A percentile compares a stretch with the other conserved stretches of the same genome.
These are phyloP conservation scores for Oryza punctata DNA, from an alignment of 176 grass and related monocot genomes.

Conservation along the genomic window DNA sequence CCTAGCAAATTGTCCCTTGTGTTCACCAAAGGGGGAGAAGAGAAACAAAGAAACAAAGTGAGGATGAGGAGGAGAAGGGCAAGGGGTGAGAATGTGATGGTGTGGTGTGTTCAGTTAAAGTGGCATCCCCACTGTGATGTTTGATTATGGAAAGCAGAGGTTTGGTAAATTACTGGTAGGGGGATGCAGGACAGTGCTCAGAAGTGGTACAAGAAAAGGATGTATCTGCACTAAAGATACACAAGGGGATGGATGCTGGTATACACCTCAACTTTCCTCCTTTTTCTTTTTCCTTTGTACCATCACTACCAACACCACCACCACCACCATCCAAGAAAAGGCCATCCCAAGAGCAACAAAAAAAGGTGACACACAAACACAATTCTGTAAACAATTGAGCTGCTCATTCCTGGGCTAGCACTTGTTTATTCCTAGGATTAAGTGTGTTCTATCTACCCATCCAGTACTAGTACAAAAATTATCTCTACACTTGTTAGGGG, in stretches of 20 bases:
- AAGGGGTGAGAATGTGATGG: constrained; percentile 7
- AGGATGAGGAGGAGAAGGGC: not conserved
- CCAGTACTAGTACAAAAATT: constrained; percentile 23
- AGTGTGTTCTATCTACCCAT: constrained; percentile 40
- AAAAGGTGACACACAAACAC: constrained; percentile 33
- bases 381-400: constrained; percentile 40
- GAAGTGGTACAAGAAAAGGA: constrained; percentile 48
- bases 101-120: constrained; percentile 50
- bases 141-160: constrained; percentile 66
- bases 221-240: constrained; percentile 44
- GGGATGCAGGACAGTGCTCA: constrained; percentile 39
- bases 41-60: constrained; percentile 7
- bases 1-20: constrained; percentile 6
- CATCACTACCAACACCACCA: constrained; percentile 31
- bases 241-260: constrained; percentile 20
- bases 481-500: not conserved
- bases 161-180: constrained; percentile 63
- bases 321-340: constrained; percentile 43
- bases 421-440: constrained; percentile 44
- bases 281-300: constrained; percentile 32
- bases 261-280: constrained; percentile 24
- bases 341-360: not conserved
- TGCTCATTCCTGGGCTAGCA: constrained; percentile 27
- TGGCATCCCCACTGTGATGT: constrained; percentile 42
- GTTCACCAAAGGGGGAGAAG: constrained; percentile 7